Base-by-base conservation (phyloP, 2,329 filamentous ascomycete species). In the Colletotrichum acutatum region DNA sequence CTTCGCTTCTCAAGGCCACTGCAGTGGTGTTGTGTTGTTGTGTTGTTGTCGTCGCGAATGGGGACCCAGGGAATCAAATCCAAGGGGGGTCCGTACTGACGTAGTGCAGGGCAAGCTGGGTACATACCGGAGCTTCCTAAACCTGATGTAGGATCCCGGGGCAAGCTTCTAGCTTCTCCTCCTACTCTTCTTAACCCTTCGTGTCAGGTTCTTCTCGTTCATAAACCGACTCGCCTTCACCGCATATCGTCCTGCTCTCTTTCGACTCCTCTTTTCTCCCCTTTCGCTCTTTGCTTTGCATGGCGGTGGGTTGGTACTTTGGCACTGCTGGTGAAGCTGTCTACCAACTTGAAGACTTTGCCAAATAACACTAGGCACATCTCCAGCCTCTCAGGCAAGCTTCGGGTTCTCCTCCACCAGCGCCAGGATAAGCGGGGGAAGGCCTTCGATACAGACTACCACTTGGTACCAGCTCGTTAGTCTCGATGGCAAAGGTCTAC, bases 81-180 rank as follows among this genome's bases (percentile, higher is more conserved):
- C 46, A 30, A 63, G 28, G 61, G 22, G 59, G 46, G 28, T n/a
- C 58, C 42, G 28, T 63, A 49, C 69, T 72, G 69, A 68, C 69
- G 69, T 72, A 72, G 65, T 58, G 37, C 57, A 52, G 58, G 30
- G 22, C 57, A 72, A 68, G 58, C 65, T 71, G 16, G 37, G 37
- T 42, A 42, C 37, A 42, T 7, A 12, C 37, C 30, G 19, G 22
- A 58, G 52, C 37, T 42, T 22, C 37, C 37, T 16, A 42, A 12
- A 12, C 42, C 66, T 64, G 60, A 66, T 19, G 30, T 56, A 56
- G 46, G n/a, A 42, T 16, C 37, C 37, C 5, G 37, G 37, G 16
- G 37, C 6, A 19, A 49, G 42, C 42, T 37, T 3, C 2, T 12
- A 12, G 14, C 34, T 37, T 37, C 34, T 49, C 19, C 42, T 49